Evolutionary conservation across 2,329 filamentous ascomycete species (phyloP), one percentile per base, ranked within the genome.

Genomic region (Knoxdaviesia proteae): DNA sequence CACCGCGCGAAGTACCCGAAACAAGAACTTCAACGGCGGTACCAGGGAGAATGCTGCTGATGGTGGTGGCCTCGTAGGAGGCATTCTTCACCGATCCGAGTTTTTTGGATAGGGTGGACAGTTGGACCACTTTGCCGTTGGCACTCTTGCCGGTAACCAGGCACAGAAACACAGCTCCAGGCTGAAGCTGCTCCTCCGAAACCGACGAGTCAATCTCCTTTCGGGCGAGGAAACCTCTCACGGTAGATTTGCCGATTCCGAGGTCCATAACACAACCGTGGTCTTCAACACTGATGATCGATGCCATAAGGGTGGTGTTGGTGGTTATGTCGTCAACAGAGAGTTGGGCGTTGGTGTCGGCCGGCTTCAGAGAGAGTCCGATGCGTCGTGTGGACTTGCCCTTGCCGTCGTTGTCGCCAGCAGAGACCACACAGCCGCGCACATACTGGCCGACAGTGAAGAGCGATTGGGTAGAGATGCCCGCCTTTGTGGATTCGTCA

Each of bases 201-300:
- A 81, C 64, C 38, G 65, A 67, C 32, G 71, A 56, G 41, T 83
- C 81, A 11, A 94, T 63, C 55, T 94, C 86, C 54, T 80, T 84
- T 47, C 80, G 81, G 5, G 84, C 74, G 54, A 98, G 68, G 61
- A 98, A 98, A 3, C 83, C 90, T 48, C 77, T 78, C 42, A 87
- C 57, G 35, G 73, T 69, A 33, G 68, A 62, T 42, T 76, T 73
- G 34, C 76, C 67, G 6, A 96, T 64, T 11, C 84, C 84, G 35
- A 96, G 61, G 51, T 94, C 84, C 84, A 98, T 94, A 44, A 96
- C 74, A 45, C 90, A 71, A 47, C 90, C 90, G 54, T 94, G 87
- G 52, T 98, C 92, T 59, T 98, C 88, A n/a, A 92, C 80, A 58
- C 88, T 98, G 41, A 71, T 61, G 31, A 98, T 78, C 0, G 86